Evolutionary conservation across 108 stramenopile genomes (phyloP), one percentile per base, ranked within the genome.

Genomic region (Cylindrotheca closterium): DNA sequence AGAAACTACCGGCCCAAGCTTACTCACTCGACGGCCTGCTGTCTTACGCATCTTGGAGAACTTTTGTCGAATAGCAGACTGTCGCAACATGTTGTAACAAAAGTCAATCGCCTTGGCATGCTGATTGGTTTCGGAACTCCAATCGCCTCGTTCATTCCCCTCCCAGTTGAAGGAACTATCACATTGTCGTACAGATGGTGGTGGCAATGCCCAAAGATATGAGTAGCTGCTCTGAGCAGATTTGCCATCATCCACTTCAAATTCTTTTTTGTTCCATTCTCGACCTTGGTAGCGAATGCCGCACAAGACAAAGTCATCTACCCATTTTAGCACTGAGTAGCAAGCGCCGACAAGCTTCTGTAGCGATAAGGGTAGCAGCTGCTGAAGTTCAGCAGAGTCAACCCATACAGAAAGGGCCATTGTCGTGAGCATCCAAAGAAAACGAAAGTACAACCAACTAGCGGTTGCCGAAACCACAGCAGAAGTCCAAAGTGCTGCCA

Each of bases 71-170:
- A 65, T 30, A 29, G 48, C 50, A 26, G 66, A 67, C 30, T 78
- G 73, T 19, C 60, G 64, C n/a, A 82, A 27, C 70, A 78, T 69
- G 46, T 46, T 21, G 48, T 58, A 68, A 25, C 73, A 78, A 55
- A 67, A 82, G 52, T 75, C 63, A 27, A 82, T 79, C 2, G 78
- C 78, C 10, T 28, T 51, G 0, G 65, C 52, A 33, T 79, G 82
- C 32, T 68, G 24, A 2, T 51, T 19, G 10, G 78, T 83, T 15
- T 65, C 47, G 23, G 22, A 5, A 54, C 71, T 56, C 78, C 78
- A 79, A 26, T 46, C 22, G 12, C 61, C 29, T 60, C 59, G 52
- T 7, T 29, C 51, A 0, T 29, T 21, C 5, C 3, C 15, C n/a
- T 2, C 18, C 47, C 26, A 21, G 51, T 22, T 19, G 2, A n/a